These are phyloP conservation scores for Carex parvula DNA, from an alignment of 176 grass and related monocot species.

Conservation along the genomic window DNA sequence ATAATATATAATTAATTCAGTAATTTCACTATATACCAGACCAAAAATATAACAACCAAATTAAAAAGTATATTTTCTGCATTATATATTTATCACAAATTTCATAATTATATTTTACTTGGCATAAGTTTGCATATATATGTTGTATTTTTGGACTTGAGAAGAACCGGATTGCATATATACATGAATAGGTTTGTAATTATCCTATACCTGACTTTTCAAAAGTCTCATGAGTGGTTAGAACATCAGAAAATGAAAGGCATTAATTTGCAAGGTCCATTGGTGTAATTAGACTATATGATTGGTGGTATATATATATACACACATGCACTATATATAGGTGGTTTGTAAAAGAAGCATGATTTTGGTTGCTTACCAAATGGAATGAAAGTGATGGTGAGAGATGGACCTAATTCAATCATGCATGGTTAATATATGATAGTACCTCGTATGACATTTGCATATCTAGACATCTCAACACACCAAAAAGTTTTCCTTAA, in stretches of 20 bases:
- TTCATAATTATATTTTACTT: neutral
- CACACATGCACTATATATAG: neutral
- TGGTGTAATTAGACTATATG: neutral
- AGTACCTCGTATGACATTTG: neutral
- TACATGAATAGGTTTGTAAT: too few species aligned
- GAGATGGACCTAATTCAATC: neutral
- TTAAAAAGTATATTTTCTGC: neutral
- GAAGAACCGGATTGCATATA: neutral
- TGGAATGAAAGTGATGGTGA: constrained; percentile 9
- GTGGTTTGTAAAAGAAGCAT: neutral
- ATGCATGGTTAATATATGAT: neutral
- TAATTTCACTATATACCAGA: neutral
- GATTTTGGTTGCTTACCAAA: constrained; percentile 17
- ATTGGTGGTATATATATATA: neutral
- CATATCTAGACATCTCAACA: neutral
- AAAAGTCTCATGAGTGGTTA: constrained; percentile 4
- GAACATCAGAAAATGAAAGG: constrained; percentile 7
- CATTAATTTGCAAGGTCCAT: neutral
- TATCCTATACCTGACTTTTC: neutral
- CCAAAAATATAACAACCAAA: neutral
- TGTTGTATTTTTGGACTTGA: neutral
- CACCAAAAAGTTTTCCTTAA: neutral
- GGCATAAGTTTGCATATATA: neutral
- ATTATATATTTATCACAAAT: neutral
- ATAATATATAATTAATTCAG: neutral